Evolutionary conservation across 2,329 filamentous ascomycete genomes (phyloP).

Genomic region (Bipolaris zeicola): DNA sequence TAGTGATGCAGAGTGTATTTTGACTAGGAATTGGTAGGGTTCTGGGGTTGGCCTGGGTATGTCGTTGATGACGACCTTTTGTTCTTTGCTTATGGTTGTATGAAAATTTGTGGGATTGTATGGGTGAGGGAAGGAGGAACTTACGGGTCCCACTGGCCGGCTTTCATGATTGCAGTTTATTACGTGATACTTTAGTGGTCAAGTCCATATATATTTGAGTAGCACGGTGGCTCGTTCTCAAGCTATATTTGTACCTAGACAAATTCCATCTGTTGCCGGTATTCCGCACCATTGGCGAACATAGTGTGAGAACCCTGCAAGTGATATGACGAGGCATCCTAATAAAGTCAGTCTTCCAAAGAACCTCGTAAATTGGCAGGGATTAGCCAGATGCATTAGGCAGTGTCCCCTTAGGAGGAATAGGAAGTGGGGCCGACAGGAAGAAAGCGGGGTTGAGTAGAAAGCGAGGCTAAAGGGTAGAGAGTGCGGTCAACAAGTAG

Average conservation of each 20-base stretch:
- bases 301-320: too few species aligned
- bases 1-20: constrained; percentile 40
- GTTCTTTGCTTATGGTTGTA: constrained; percentile 18
- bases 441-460: too few species aligned
- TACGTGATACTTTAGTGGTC: not conserved
- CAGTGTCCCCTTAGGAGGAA: not conserved
- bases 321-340: constrained; percentile 3
- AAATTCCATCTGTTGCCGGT: not conserved
- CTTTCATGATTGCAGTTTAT: constrained; percentile 4
- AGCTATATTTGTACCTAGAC: not conserved
- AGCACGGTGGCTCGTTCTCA: not conserved
- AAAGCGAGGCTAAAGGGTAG: too few species aligned
- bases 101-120: not conserved
- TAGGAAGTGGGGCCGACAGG: not conserved
- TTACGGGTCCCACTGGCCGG: constrained; percentile 15
- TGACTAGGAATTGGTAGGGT: constrained; percentile 37
- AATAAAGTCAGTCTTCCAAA: too few species aligned
- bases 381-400: not conserved
- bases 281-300: too few species aligned
- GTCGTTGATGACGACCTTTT: constrained; percentile 41
- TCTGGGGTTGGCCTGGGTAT: constrained; percentile 30
- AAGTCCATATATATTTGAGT: not conserved
- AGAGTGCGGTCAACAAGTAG: too few species aligned
- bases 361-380: not conserved
- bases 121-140: not conserved